These are phyloP conservation scores for Phlyctochytrium arcticum DNA, from an alignment of 192 early-diverging fungal genomes.

Conservation along the genomic window DNA sequence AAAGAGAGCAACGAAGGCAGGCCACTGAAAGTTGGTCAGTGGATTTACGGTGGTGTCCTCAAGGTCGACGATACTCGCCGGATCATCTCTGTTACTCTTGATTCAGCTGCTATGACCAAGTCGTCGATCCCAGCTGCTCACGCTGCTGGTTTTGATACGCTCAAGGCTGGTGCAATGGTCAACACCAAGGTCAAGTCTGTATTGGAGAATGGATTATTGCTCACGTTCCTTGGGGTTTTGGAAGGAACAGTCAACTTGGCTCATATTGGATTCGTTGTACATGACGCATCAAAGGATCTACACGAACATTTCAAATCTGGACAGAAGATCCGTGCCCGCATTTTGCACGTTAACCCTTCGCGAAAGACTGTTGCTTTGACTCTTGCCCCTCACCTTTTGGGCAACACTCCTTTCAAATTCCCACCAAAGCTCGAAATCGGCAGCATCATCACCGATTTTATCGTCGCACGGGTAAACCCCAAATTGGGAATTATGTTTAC, in stretches of 20 bases:
- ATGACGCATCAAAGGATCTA: constrained; percentile 36
- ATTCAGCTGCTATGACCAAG: constrained; percentile 55
- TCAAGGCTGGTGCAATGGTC: constrained; percentile 77
- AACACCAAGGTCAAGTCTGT: constrained; percentile 60
- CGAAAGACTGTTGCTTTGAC: constrained; percentile 39
- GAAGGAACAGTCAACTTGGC: constrained; percentile 65
- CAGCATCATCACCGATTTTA: constrained; percentile 60
- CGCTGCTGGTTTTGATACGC: constrained; percentile 65
- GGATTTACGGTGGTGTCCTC: constrained; percentile 63
- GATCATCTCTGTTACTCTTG: constrained; percentile 63
- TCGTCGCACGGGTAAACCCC: constrained; percentile 57
- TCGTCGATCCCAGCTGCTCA: constrained; percentile 31
- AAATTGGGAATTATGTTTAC: constrained; percentile 61
- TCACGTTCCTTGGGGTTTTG: constrained; percentile 81
- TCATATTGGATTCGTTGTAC: constrained; percentile 41
- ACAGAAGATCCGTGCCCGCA: constrained; percentile 61
- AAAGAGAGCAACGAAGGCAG: constrained; percentile 28
- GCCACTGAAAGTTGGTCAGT: constrained; percentile 66
- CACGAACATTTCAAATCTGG: constrained; percentile 57
- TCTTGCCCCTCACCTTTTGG: constrained; percentile 5
- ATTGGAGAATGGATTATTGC: constrained; percentile 60
- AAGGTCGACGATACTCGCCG: constrained; percentile 58
- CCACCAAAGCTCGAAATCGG: constrained; percentile 56
- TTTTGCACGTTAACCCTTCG: constrained; percentile 60
- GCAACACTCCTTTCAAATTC: neutral